Base-by-base conservation (phyloP, 331 rosid genomes). In the Dryas integrifolia region DNA sequence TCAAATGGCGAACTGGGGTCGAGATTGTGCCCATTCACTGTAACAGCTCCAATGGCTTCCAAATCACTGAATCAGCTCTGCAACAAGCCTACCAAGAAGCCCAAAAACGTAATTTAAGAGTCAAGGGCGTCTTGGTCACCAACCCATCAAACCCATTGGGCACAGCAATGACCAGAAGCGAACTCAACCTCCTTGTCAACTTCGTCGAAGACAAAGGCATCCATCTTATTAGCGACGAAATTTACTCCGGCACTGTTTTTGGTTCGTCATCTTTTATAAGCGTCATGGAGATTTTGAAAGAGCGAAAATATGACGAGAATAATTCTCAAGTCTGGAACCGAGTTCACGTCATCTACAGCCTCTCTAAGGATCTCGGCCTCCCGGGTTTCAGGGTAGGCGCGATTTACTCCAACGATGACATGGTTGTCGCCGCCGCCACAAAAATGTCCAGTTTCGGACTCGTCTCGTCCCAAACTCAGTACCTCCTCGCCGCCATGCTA, bases 121-220 rank as follows among this genome's bases (percentile, higher is more conserved):
- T 95, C 79, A 95, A 95, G 80, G 99, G 99, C 4, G 90, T 92
- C 13, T 38, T 95, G 79, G 88, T 95, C 55, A 95, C 99, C 3
- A 95, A 95, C 86, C 99, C 99, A 9, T 95, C 99, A 2, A 95
- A 95, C 75, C 99, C 98, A 50, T 76, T 95, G 50, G 99, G 99
- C 49, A 92, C 96, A 8, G 85, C 97, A 0, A 82, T 90, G 88
- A 85, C 84, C n/a, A 65, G 84, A 6, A 50, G n/a, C 14, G 97
- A 95, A 69, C 67, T 92, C 56, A 79, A 87, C 80, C 81, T 89
- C 5, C 88, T 95, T 63, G 3, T 95, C 43, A 85, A 67, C 82
- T 90, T 92, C 63, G 81, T 90, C 63, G 79, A 84, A 49, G 77
- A 67, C 60, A 89, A 90, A 63, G 77, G 69, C 49, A 90, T 92